Base-by-base conservation (phyloP, 164 flowering plant genomes). In the Litsea cubeba region DNA sequence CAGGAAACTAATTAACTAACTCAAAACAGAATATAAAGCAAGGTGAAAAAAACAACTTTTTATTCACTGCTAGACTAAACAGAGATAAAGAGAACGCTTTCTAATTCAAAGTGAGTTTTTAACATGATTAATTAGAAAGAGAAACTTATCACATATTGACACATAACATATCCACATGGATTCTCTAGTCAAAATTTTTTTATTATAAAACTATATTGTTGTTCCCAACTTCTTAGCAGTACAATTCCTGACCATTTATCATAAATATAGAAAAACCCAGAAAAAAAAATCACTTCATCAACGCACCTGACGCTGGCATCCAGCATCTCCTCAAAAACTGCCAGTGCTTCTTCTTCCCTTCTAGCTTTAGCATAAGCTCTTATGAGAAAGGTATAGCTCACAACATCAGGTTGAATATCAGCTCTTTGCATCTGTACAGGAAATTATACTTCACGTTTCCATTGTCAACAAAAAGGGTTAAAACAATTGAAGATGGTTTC, bases 251-350 rank as follows among this genome's bases (percentile, higher is more conserved):
- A 65, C n/a, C 20, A 26, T 5, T 26, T 14, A 18, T 3, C 46
- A 65, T 35, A 15, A 65, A 14, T 4, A 30, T 26, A 10, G 14
- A 25, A 65, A 20, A 26, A 18, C 6, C 7, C 12, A 24, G 10
- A 20, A 68, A 35, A 35, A 7, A 65, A 28, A 65, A 30, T 17
- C 69, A 3, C 49, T 14, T 24, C 54, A 30, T 17, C 62, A 3
- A 80, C 82, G 65, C 50, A 96, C 99, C 97, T 90, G 79, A 96
- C 94, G 77, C 93, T 92, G 49, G 98, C 95, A 85, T 92, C 97
- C 76, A 96, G 89, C 99, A 96, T 94, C 81, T 91, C 98, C 77
- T 96, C 99, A 81, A 96, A 96, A 79, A 96, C 97, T 64, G 98
- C 95, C 62, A 94, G 80, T 50, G 99, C 99, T 84, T 96, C 98